Percentiles rank a stretch among this genome's conserved stretches.
Evolutionary conservation across 2,329 filamentous ascomycete species (phyloP).

Genomic region (Ophiosphaerella korrae): DNA sequence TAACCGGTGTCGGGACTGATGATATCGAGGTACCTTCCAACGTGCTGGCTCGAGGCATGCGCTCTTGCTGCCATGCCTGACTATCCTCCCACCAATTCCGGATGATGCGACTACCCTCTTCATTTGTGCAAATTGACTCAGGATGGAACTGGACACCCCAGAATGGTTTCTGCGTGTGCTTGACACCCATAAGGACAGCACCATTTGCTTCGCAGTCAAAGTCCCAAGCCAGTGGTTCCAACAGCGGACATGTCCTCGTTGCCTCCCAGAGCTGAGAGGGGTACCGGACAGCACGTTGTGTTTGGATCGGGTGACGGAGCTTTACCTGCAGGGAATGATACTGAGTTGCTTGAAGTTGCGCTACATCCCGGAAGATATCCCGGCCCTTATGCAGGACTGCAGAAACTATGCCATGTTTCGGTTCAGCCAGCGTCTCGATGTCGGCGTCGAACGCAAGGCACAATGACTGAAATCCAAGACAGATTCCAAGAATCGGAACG

Average conservation of each 20-base stretch:
- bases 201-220: constrained; percentile 54
- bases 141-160: constrained; percentile 92
- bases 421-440: constrained; percentile 70
- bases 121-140: constrained; percentile 83
- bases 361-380: constrained; percentile 70
- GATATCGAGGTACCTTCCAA: constrained; percentile 10
- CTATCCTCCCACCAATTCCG: constrained; percentile 76
- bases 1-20: constrained; percentile 20
- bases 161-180: constrained; percentile 71
- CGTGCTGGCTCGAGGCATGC: constrained; percentile 14
- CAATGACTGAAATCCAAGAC: constrained; percentile 86
- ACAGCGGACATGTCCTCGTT: constrained; percentile 39
- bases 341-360: constrained; percentile 70
- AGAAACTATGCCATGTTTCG: constrained; percentile 82
- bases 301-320: constrained; percentile 42
- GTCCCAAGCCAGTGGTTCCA: constrained; percentile 57
- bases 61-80: constrained; percentile 56
- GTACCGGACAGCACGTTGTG: constrained; percentile 39
- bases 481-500: constrained; percentile 84
- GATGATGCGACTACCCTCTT: constrained; percentile 67
- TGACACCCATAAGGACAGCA: constrained; percentile 76
- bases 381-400: constrained; percentile 63
- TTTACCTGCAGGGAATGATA: constrained; percentile 70
- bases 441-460: constrained; percentile 69
- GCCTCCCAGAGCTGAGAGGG: constrained; percentile 49